phyloP scores from a whole-genome alignment of 441 rosid species.

The Melastoma candidum region DNA sequence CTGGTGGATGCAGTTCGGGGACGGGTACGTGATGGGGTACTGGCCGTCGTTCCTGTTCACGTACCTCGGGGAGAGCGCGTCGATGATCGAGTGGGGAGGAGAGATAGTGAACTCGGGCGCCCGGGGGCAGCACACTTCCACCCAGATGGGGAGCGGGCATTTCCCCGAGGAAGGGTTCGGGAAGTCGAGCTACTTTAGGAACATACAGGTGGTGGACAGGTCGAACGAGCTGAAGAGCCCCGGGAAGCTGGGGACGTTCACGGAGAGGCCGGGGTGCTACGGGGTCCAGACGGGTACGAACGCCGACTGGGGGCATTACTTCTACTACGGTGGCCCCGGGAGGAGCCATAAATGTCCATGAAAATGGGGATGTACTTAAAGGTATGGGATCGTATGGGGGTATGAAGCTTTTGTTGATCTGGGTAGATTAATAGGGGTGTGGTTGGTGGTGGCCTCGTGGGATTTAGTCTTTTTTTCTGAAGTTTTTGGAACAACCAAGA shows the following conservation, averaged over 20 bases:
- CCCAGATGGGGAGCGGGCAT: constrained; percentile 95
- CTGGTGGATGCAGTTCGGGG: constrained; percentile 99
- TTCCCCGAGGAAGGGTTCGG: constrained; percentile 96
- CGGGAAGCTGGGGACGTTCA: constrained; percentile 74
- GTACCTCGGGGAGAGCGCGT: constrained; percentile 80
- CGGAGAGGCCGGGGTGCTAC: constrained; percentile 87
- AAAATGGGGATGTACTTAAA: not conserved
- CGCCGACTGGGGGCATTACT: constrained; percentile 96
- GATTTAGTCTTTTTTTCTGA: too few relatives aligned
- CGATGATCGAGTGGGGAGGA: constrained; percentile 99
- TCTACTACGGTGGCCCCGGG: constrained; percentile 97
- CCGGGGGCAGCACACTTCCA: constrained; percentile 75
- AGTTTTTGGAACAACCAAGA: too few relatives aligned
- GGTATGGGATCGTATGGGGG: too few relatives aligned
- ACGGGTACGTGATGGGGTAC: constrained; percentile 71
- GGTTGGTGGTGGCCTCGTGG: too few relatives aligned
- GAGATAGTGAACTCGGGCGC: constrained; percentile 88
- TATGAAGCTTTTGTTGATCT: too few relatives aligned
- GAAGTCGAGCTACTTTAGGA: constrained; percentile 84
- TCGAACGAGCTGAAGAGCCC: constrained; percentile 94
- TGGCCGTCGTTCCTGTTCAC: constrained; percentile 97
- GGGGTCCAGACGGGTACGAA: constrained; percentile 78
- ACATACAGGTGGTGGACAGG: constrained; percentile 77
- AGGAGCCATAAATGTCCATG: constrained; percentile 68
- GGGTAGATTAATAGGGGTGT: too few relatives aligned